Base-by-base conservation (phyloP, 208 protist genomes). In the Acanthamoeba quina region DNA sequence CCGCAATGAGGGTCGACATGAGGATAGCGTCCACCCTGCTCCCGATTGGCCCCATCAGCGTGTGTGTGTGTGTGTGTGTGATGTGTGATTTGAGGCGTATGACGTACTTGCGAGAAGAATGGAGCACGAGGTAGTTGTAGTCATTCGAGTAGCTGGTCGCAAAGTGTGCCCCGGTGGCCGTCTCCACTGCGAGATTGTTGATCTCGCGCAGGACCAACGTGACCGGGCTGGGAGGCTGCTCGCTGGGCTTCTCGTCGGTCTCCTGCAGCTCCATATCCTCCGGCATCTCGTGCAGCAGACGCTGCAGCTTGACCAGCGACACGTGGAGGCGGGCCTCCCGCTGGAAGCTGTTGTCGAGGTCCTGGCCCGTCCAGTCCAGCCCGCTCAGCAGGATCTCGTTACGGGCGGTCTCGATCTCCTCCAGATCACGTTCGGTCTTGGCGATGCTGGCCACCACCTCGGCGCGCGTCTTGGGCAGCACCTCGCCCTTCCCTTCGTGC, bases 11-110 rank as follows among this genome's bases (percentile, higher is more conserved):
- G 2, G 52, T 24, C 31, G 15, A 47, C 52, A 89, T 58, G 31
- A 89, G 3, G 13, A 89, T 58, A 3, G 80, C 80, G 31, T 89
- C 80, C 26, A 60, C 49, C 78, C 78, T 86, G 78, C 47, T 34
- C 31, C 0, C 37, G 37, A 37, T 37, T 37, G 37, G 37, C 37
- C 37, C 37, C 37, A 37, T 37, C 10, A 29, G 11, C 6, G 37
- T 41, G 13, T 29, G 24, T 3, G 29, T n/a, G 26, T 37, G 24
- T 72, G 37, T 4, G 31, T 41, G 11, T 15, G 37, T 47, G 9
- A 29, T 9, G 68, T 5, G 64, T 72, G n/a, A n/a, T n/a, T n/a
- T 11, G 24, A 31, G 2, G 64, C 64, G 64, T 41, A 9, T 29
- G 64, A 72, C 64, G 31, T 49, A 80, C 72, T 80, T 80, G 31